These are phyloP conservation scores for Pleurotus eryngii DNA, from an alignment of 768 basidiomycete genomes.

Conservation along the genomic window DNA sequence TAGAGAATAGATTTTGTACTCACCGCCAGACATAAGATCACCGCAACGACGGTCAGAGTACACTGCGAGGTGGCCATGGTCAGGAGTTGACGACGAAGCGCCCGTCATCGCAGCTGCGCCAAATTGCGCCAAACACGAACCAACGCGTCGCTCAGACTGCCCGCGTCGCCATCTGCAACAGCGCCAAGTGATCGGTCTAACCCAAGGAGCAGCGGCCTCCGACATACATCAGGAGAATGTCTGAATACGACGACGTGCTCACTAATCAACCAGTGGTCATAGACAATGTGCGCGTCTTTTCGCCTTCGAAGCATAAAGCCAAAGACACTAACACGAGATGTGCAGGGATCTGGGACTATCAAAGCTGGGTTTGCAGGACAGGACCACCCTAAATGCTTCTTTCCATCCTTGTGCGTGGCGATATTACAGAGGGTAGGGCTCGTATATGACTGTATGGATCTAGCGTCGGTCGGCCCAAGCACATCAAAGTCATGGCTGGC, in stretches of 20 bases:
- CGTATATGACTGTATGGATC: slow-evolving; percentile 19
- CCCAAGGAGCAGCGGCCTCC: background rate
- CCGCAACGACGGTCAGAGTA: slow-evolving; percentile 14
- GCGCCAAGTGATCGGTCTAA: background rate
- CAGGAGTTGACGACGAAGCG: slow-evolving; percentile 1
- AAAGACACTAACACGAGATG: slow-evolving; percentile 15
- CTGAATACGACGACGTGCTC: slow-evolving; percentile 89
- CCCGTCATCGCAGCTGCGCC: background rate
- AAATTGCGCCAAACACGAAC: background rate
- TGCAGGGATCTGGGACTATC: slow-evolving; percentile 96
- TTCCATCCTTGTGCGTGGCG: slow-evolving; percentile 90
- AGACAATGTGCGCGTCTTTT: slow-evolving; percentile 74
- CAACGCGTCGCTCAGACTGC: background rate
- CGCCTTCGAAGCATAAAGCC: background rate
- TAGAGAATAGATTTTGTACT: background rate
- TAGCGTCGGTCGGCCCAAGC: slow-evolving; percentile 96
- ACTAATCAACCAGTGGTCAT: slow-evolving; percentile 99
- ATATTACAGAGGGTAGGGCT: slow-evolving; percentile 24
- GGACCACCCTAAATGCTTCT: slow-evolving; percentile 99
- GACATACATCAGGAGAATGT: slow-evolving; percentile 53
- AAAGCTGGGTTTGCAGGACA: slow-evolving; percentile 99
- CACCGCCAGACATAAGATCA: slow-evolving; percentile 5
- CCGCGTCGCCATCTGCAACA: background rate
- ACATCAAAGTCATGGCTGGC: slow-evolving; percentile 96
- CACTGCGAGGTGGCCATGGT: slow-evolving; percentile 17